Evolutionary conservation across 192 early-diverging fungal species (phyloP).

Genomic region (Chytriomyces sp.): DNA sequence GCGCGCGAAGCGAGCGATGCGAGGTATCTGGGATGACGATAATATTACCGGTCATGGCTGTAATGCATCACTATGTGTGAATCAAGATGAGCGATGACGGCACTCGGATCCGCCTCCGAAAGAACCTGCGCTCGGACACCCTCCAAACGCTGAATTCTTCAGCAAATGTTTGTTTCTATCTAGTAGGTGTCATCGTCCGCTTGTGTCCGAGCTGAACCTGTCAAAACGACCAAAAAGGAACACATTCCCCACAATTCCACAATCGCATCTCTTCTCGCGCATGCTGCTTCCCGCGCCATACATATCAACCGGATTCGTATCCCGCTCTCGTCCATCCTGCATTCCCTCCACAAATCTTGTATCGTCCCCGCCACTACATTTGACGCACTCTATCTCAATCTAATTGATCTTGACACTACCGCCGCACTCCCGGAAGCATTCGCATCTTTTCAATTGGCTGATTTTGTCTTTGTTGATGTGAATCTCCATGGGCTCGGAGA

Average conservation of each 20-base stretch:
- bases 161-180: too few relatives aligned
- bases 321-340: slow-evolving; percentile 9
- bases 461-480: neutral
- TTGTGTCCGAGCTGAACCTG: neutral
- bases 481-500: neutral
- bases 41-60: too few relatives aligned
- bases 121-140: neutral
- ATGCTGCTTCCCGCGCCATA: neutral
- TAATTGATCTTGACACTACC: neutral
- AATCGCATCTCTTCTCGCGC: slow-evolving; percentile 3
- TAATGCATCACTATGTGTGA: too few relatives aligned
- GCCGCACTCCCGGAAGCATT: too few relatives aligned
- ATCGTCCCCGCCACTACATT: neutral
- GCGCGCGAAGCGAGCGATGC: neutral
- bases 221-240: neutral
- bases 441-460: neutral
- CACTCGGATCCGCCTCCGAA: slow-evolving; percentile 13
- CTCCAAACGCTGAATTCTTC: too few relatives aligned
- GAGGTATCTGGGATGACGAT: neutral
- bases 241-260: neutral
- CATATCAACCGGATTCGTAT: slow-evolving; percentile 10
- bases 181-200: too few relatives aligned
- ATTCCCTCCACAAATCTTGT: too few relatives aligned
- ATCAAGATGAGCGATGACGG: slow-evolving; percentile 30
- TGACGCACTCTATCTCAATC: neutral